Evolutionary conservation across 306 rosid species (phyloP).

Genomic region (Trichosanthes truncata): DNA sequence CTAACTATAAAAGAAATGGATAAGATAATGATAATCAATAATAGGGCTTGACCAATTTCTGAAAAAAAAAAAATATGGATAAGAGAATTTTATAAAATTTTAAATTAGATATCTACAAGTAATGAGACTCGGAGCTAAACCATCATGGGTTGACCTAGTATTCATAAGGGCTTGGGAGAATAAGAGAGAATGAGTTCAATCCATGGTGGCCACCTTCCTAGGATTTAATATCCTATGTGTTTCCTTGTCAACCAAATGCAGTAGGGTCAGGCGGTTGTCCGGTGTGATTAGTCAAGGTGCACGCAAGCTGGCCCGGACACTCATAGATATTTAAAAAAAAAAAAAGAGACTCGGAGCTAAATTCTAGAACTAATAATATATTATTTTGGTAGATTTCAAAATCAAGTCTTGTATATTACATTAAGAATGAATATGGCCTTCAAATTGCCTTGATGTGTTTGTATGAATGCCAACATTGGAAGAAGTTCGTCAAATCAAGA

Average conservation of each 20-base stretch:
- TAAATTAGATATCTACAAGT: not conserved
- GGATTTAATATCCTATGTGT: too few relatives aligned
- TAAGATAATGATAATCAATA: not conserved
- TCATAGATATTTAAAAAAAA: too few relatives aligned
- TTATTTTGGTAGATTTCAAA: not conserved
- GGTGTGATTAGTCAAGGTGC: too few relatives aligned
- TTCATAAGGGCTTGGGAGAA: too few relatives aligned
- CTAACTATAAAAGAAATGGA: not conserved
- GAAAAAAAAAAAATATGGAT: not conserved
- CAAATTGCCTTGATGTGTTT: not conserved
- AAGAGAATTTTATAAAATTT: not conserved
- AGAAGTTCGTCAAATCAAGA: not conserved
- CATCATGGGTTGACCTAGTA: too few relatives aligned
- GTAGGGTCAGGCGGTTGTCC: too few relatives aligned
- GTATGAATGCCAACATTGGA: not conserved
- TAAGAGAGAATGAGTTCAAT: too few relatives aligned
- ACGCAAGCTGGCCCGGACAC: too few relatives aligned
- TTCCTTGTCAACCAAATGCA: too few relatives aligned
- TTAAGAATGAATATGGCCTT: not conserved
- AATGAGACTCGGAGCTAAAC: not conserved
- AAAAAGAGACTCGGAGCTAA: too few relatives aligned
- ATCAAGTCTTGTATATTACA: not conserved
- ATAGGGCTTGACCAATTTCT: not conserved
- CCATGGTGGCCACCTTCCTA: too few relatives aligned
- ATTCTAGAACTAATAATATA: not conserved